Evolutionary conservation across 805 yeast species (phyloP).

Genomic region (Sporopachydermia lactativora): DNA sequence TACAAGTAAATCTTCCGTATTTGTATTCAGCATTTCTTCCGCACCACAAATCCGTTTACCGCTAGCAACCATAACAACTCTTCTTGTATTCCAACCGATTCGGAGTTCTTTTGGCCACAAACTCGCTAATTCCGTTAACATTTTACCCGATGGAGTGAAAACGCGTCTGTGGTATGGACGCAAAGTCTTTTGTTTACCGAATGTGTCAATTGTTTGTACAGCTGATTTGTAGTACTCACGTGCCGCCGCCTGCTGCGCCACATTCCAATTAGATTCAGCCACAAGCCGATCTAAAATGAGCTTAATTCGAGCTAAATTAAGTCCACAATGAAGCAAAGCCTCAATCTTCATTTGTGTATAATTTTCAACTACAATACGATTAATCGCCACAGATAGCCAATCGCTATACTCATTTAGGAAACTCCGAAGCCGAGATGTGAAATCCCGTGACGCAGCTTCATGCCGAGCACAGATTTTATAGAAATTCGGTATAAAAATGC

Average conservation of each 20-base stretch:
- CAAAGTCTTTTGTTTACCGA: constrained; percentile 40
- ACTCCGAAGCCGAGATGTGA: constrained; percentile 29
- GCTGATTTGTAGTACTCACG: constrained; percentile 36
- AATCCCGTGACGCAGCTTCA: constrained; percentile 76
- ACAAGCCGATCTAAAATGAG: constrained; percentile 50
- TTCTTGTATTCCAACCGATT: constrained; percentile 76
- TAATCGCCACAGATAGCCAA: no score
- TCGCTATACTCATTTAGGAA: constrained; percentile 19
- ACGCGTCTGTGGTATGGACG: constrained; percentile 47
- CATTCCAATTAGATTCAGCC: constrained; percentile 32
- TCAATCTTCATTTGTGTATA: constrained; percentile 41
- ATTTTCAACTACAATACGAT: constrained; percentile 14
- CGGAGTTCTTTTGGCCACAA: constrained; percentile 83
- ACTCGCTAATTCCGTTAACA: constrained; percentile 68
- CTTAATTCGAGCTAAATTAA: constrained; percentile 60
- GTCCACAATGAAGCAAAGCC: constrained; percentile 49
- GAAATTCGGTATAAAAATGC: constrained; percentile 74
- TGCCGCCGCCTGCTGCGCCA: constrained; percentile 16
- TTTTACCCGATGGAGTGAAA: constrained; percentile 84
- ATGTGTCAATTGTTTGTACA: constrained; percentile 61
- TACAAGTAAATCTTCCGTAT: constrained; percentile 41
- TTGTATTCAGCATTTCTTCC: constrained; percentile 13
- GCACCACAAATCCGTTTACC: constrained; percentile 22
- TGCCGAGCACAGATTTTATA: constrained; percentile 89
- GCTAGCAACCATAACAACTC: constrained; percentile 61